Base-by-base conservation (phyloP, 108 stramenopile genomes). In the Craspedostauros australis region DNA sequence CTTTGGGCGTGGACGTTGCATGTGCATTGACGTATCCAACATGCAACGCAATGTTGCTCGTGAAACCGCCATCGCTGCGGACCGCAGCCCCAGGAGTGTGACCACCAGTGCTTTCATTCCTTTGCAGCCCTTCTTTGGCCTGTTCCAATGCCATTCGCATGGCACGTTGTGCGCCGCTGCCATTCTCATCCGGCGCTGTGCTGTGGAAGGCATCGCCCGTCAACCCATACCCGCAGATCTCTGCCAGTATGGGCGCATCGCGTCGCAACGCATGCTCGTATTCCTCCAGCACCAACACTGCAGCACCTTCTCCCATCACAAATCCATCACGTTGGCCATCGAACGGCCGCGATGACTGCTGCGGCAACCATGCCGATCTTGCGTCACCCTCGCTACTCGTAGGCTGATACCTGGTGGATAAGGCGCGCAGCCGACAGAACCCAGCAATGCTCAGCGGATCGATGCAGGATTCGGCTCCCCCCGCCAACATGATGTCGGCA, bases 21-120 rank as follows among this genome's bases (percentile, higher is more conserved):
- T 97, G 98, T 5, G 98, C 95, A 57, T 99, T 97, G 7, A 97
- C 70, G 52, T 96, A 96, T 30, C 69, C 94, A 14, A 99, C 69
- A 24, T 55, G 59, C 5, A 54, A 38, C 14, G 7, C 26, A 15
- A 12, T 25, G 15, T 4, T 39, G 6, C 23, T 14, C 26, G 26
- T 1, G 2, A 27, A 40, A 4, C n/a, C 29, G 19, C 28, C 53
- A 3, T 71, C 58, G 9, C 24, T 27, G n/a, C 27, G 36, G 23
- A 38, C 22, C 51, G 57, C 9, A n/a, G n/a, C n/a, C n/a, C n/a
- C n/a, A n/a, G n/a, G n/a, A n/a, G n/a, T 9, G 6, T 12, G 1
- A 8, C 2, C 7, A 6, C 0, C 30, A 16, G 38, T 21, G 37
- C 26, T 15, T 36, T 34, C 6, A 30, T 30, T 34, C 4, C 6